Evolutionary conservation across 176 grass and related monocot genomes (phyloP), one percentile per base, ranked within the genome.

Genomic region (Carex myosuroides): DNA sequence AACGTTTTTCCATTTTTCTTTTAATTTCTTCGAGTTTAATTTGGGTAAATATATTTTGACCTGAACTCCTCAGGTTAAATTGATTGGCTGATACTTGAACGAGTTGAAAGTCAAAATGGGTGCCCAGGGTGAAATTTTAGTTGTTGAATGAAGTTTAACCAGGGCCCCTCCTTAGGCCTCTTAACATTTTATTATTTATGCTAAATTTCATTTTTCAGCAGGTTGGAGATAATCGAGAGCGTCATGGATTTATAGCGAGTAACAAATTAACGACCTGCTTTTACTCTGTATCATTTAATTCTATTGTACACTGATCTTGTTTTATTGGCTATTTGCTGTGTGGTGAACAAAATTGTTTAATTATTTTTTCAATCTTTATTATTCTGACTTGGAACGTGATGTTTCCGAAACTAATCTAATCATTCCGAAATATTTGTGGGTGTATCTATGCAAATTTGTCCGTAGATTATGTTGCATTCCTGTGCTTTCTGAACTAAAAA

Each of bases 221-320:
- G 73, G 73, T 32, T 78, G 50, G 48, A 57, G 46, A 78, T 24
- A 77, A 78, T 78, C 24, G 2, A 57, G 13, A 78, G 52, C 14
- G 18, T 78, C 52, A 78, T 75, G 71, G 46, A 75, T 54, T 26
- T 54, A 75, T 29, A 54, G 21, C 46, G 46, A 52, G 71, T 75
- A 75, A 75, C 50, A 33, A 57, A 57, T 57, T 78, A 57, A 78
- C 73, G 52, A 78, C 73, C 52, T 11, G 52, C 52, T 11, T 55
- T 33, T 33, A 78, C 73, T 78, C 18, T 57, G 73, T 77, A 78
- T 78, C 52, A 78, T 57, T 78, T 32, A 18, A 78, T 78, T 71
- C 68, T 78, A 78, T 78, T 78, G 73, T 78, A 78, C 73, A 78
- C 73, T 78, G 50, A 35, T 78, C 2, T 78, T 22, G 24, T 78